Evolutionary conservation across 768 basidiomycete species (phyloP).

Genomic region (Thelephora ganbajun): DNA sequence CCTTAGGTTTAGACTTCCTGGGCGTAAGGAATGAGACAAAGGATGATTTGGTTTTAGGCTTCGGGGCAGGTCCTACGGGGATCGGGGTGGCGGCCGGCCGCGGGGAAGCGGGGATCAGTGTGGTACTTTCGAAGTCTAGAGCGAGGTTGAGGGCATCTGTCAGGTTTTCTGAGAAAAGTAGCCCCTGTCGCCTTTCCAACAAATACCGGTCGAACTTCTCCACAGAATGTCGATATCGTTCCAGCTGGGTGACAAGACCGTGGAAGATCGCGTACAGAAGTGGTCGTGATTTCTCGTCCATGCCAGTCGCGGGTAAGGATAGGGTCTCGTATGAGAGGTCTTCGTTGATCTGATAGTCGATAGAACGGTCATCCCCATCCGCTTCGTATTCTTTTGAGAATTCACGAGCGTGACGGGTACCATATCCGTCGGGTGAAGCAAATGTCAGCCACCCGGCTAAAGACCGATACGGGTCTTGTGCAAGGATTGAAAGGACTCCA

Average conservation of each 20-base stretch:
- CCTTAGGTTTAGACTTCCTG: conserved; percentile 43
- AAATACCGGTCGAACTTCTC: conserved; percentile 77
- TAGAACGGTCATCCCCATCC: conserved; percentile 68
- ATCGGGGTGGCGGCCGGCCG: conserved; percentile 15
- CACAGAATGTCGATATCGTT: conserved; percentile 62
- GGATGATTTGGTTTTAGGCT: conserved; percentile 39
- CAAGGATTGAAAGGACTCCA: conserved; percentile 65
- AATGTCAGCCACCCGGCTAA: conserved; percentile 85
- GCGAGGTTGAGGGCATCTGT: conserved; percentile 74
- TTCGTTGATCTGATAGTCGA: conserved; percentile 63
- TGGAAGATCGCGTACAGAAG: conserved; percentile 72
- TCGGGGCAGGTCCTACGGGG: conserved; percentile 28
- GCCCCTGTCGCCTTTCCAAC: conserved; percentile 72
- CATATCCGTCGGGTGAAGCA: conserved; percentile 15
- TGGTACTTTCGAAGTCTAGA: conserved; percentile 37
- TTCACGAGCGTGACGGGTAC: neutral
- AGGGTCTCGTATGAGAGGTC: conserved; percentile 43
- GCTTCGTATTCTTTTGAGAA: conserved; percentile 18
- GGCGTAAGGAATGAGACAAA: conserved; percentile 73
- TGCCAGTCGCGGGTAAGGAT: conserved; percentile 46
- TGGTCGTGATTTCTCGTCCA: conserved; percentile 64
- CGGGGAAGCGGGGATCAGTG: conserved; percentile 10
- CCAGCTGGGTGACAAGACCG: conserved; percentile 68
- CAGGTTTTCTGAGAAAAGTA: conserved; percentile 85
- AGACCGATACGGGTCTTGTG: conserved; percentile 75